These are phyloP conservation scores for Rhododendron henanense DNA, from an alignment of 148 eudicot species.

Conservation along the genomic window DNA sequence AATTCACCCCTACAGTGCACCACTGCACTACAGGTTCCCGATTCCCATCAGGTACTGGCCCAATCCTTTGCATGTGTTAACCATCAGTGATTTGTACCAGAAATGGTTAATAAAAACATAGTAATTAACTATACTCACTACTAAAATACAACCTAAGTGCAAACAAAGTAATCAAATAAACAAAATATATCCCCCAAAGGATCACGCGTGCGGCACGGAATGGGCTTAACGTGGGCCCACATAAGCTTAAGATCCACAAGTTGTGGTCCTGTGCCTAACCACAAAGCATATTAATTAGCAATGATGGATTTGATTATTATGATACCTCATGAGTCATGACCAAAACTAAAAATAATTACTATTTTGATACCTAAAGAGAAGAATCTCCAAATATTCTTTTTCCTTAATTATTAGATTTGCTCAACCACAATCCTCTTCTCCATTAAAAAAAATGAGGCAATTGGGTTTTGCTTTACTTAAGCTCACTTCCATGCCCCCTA, in stretches of 20 bases:
- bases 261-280: conserved; percentile 8
- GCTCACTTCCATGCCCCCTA: conserved; percentile 1
- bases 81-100: conserved; percentile 10
- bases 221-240: conserved; percentile 5
- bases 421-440: neutral
- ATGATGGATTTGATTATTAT: neutral
- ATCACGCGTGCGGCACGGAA: conserved; percentile 18
- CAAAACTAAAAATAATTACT: too few species aligned
- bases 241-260: conserved; percentile 4
- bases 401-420: conserved; percentile 2
- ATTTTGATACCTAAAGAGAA: neutral
- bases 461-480: neutral
- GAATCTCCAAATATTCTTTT: conserved; percentile 4
- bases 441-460: neutral
- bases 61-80: conserved; percentile 9
- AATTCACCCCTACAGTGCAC: too few species aligned
- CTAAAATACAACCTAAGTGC: neutral
- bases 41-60: neutral
- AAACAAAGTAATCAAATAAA: neutral
- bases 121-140: neutral
- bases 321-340: neutral
- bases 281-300: neutral
- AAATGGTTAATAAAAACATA: conserved; percentile 1
- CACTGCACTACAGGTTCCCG: neutral
- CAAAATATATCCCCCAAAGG: neutral